phyloP scores from a whole-genome alignment of 352 stramenopile genomes.

The Pythium biforme region DNA sequence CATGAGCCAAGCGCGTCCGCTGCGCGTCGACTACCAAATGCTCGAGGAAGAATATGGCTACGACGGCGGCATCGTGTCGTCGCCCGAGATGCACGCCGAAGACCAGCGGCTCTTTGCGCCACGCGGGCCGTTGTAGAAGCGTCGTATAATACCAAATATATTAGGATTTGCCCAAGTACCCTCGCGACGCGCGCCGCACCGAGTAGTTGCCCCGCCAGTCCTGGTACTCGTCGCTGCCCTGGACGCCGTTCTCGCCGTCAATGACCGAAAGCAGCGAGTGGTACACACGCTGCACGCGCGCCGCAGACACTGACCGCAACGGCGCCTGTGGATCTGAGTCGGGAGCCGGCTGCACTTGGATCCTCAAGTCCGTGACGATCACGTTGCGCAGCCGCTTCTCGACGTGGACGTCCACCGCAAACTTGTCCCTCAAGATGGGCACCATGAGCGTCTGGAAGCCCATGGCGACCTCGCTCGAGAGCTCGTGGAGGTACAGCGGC shows the following conservation, averaged over 20 bases:
- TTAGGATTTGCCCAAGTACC: constrained; percentile 28
- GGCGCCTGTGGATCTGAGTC: constrained; percentile 19
- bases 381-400: constrained; percentile 59
- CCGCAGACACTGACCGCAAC: no score
- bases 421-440: constrained; percentile 53
- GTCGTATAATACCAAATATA: background rate
- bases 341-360: constrained; percentile 30
- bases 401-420: constrained; percentile 56
- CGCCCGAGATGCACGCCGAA: constrained; percentile 40
- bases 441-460: constrained; percentile 64
- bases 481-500: constrained; percentile 56
- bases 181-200: constrained; percentile 15
- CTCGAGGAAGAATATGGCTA: constrained; percentile 36
- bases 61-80: constrained; percentile 33
- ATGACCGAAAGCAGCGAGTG: constrained; percentile 55
- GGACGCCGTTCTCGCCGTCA: constrained; percentile 33
- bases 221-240: constrained; percentile 35
- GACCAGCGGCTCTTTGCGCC: constrained; percentile 49
- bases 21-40: constrained; percentile 64
- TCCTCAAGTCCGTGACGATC: constrained; percentile 60
- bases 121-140: constrained; percentile 11
- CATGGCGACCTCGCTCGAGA: constrained; percentile 59
- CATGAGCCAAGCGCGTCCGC: constrained; percentile 48
- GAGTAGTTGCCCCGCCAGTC: constrained; percentile 33
- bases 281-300: constrained; percentile 48